Conservation (phyloP, 768 basidiomycete species). For the Xanthoconium purpureum region DNA sequence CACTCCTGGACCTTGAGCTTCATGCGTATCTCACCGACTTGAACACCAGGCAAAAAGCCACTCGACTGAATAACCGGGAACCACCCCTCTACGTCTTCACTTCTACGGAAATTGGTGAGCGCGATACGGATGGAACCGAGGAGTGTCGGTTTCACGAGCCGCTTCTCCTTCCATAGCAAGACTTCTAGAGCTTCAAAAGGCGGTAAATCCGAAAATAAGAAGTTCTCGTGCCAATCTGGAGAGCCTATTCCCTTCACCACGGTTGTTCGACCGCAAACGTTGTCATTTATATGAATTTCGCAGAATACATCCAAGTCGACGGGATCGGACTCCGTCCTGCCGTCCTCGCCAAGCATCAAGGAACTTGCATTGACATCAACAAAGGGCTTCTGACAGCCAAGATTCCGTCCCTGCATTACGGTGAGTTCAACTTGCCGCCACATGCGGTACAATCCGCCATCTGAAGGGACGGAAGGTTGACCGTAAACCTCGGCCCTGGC, state of each 20-base stretch:
- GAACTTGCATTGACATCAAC: constrained; percentile 24
- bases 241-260: constrained; percentile 62
- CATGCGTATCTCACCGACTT: constrained; percentile 73
- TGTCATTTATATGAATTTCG: constrained; percentile 70
- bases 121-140: constrained; percentile 65
- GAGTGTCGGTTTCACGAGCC: constrained; percentile 48
- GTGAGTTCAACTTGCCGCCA: constrained; percentile 80
- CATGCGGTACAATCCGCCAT: constrained; percentile 81
- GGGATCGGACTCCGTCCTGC: constrained; percentile 44
- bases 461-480: constrained; percentile 46
- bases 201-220: constrained; percentile 71
- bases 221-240: constrained; percentile 82
- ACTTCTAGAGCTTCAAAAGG: constrained; percentile 72
- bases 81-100: constrained; percentile 80
- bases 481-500: constrained; percentile 80
- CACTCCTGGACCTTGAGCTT: constrained; percentile 77
- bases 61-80: constrained; percentile 66
- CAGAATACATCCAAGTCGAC: constrained; percentile 72
- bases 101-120: constrained; percentile 67
- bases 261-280: constrained; percentile 70
- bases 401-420: constrained; percentile 69
- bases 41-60: constrained; percentile 47
- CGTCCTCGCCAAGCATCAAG: constrained; percentile 30
- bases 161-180: constrained; percentile 68
- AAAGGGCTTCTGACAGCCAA: constrained; percentile 51